Evolutionary conservation across 306 rosid species (phyloP).

Genomic region (Pyrus bretschneideri): DNA sequence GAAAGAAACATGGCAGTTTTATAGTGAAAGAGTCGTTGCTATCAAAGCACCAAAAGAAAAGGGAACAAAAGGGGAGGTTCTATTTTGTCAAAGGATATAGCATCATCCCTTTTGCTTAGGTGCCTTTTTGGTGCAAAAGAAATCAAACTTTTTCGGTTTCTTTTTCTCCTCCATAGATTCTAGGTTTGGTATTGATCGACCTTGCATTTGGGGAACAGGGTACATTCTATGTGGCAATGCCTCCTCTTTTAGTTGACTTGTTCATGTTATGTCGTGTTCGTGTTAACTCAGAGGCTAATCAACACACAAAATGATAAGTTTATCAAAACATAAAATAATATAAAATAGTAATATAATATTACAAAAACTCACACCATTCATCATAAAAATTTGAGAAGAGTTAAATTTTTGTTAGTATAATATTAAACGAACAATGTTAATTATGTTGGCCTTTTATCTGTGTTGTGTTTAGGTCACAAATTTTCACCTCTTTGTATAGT

Average conservation of each 20-base stretch:
- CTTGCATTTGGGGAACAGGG: background rate
- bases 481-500: background rate
- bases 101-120: background rate
- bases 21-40: constrained; percentile 32
- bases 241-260: too few relatives aligned
- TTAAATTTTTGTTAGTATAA: too few relatives aligned
- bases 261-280: too few relatives aligned
- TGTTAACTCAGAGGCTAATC: too few relatives aligned
- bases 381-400: too few relatives aligned
- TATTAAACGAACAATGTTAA: too few relatives aligned
- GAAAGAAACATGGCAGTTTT: constrained; percentile 27
- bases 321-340: too few relatives aligned
- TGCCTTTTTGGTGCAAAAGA: background rate
- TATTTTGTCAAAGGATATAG: constrained; percentile 32
- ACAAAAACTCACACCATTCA: too few relatives aligned
- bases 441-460: too few relatives aligned
- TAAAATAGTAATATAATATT: too few relatives aligned
- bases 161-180: background rate
- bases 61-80: constrained; percentile 25
- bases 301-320: too few relatives aligned
- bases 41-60: constrained; percentile 36
- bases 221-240: too few relatives aligned
- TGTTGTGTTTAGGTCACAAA: background rate
- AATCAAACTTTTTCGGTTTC: background rate
- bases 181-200: background rate